Percentiles rank a stretch among this genome's conserved stretches.
phyloP scores from a whole-genome alignment of 1,284 basidiomycete genomes.

The Cutaneotrichosporon daszewskae region DNA sequence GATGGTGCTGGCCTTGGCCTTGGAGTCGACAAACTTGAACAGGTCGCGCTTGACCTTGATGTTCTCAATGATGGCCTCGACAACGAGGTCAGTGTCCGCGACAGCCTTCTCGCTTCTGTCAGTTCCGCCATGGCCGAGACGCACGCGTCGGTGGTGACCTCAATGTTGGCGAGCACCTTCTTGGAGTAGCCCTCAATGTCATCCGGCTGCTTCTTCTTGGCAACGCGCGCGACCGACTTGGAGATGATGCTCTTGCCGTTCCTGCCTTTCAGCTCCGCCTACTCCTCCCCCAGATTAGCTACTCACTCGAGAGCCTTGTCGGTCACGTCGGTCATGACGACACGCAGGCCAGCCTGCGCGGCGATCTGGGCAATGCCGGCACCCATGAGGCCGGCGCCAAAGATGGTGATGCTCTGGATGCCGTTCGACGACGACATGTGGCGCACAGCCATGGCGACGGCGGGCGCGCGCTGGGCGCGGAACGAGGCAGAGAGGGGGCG shows the following conservation, averaged over 20 bases:
- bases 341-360: slow-evolving; percentile 50
- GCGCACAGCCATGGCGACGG: slow-evolving; percentile 5
- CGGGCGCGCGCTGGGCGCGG: slow-evolving; percentile 5
- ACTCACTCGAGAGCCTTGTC: slow-evolving; percentile 44
- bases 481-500: slow-evolving; percentile 8
- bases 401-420: slow-evolving; percentile 47
- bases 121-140: slow-evolving; percentile 2
- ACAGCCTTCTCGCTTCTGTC: slow-evolving; percentile 47
- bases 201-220: slow-evolving; percentile 51
- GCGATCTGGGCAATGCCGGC: slow-evolving; percentile 53
- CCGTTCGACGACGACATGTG: slow-evolving; percentile 7
- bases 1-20: slow-evolving; percentile 47
- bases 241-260: slow-evolving; percentile 54
- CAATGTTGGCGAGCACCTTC: slow-evolving; percentile 50
- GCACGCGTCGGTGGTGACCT: slow-evolving; percentile 51
- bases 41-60: slow-evolving; percentile 55
- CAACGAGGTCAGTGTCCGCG: slow-evolving; percentile 52
- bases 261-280: slow-evolving; percentile 25
- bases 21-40: slow-evolving; percentile 52
- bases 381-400: slow-evolving; percentile 53
- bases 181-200: slow-evolving; percentile 47
- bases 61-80: slow-evolving; percentile 58
- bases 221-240: slow-evolving; percentile 53
- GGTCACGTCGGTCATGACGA: slow-evolving; percentile 47
- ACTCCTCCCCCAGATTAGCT: too few species aligned